Evolutionary conservation across 2,329 filamentous ascomycete species (phyloP), one percentile per base, ranked within the genome.

Genomic region (Parastagonospora avenae): DNA sequence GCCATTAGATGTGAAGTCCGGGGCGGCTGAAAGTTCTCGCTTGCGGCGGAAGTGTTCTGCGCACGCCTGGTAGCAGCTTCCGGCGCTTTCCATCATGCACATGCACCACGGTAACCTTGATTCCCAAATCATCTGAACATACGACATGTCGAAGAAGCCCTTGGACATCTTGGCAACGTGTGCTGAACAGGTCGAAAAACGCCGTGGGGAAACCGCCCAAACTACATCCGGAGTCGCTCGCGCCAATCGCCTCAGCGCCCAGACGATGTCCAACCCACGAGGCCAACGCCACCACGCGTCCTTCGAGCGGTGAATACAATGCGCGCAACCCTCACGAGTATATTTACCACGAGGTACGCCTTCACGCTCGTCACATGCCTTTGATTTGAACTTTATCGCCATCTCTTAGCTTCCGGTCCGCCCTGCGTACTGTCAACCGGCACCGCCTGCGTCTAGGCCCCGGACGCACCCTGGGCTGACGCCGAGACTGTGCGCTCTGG

Each of bases 391-490:
- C 35, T 11, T 24, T 24, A 24, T 49, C 39, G 52, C 44, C 47
- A 14, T 38, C 31, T 15, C 43, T 42, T 55, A 49, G 45, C 45
- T 45, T 35, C 48, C 52, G 52, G 8, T 4, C 39, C 32, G 33
- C 49, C 46, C 53, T 50, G 49, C 53, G 47, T 50, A 45, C 31
- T 24, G 39, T 43, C 48, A 45, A 51, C 52, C 41, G 43, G n/a
- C 35, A 14, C 50, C 40, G 47, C 40, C 44, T 39, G 30, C 32
- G 36, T 36, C 38, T 32, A 27, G 48, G 45, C 19, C 19, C 19
- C 19, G 19, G 19, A 24, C 19, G 19, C 19, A 5, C 19, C 19
- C 19, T 24, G 19, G 19, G 19, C 19, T 24, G 19, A 24, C 19
- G 19, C 19, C 19, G 19, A 24, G 19, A 24, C 19, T 24, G 30